phyloP scores from a whole-genome alignment of 2,329 filamentous ascomycete genomes.

The Phialemonium atrogriseum region DNA sequence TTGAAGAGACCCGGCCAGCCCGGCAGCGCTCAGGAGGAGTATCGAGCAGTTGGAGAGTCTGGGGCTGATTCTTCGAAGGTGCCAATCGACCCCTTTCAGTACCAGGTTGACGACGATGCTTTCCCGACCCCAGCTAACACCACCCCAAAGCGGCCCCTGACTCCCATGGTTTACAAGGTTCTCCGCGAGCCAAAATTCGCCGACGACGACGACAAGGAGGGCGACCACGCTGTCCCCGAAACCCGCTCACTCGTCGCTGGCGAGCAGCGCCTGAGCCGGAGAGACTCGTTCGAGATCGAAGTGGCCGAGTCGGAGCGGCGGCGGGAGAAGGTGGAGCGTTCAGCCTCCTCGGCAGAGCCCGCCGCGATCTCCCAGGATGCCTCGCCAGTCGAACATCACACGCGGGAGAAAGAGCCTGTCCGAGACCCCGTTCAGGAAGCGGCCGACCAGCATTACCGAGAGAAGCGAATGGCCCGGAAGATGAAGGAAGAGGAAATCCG shows the following conservation, averaged over 20 bases:
- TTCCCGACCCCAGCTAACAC: constrained; percentile 35
- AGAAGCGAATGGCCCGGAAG: constrained; percentile 43
- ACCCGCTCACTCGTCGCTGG: constrained; percentile 16
- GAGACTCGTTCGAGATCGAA: constrained; percentile 40
- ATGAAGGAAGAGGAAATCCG: constrained; percentile 45
- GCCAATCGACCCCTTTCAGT: constrained; percentile 50
- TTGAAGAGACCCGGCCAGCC: constrained; percentile 14
- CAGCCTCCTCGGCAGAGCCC: constrained; percentile 33
- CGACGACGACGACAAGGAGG: constrained; percentile 20
- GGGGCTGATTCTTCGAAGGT: constrained; percentile 16
- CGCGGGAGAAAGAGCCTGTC: constrained; percentile 11
- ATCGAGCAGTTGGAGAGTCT: constrained; percentile 18
- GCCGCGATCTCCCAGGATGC: constrained; percentile 38
- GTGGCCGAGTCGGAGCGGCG: constrained; percentile 35
- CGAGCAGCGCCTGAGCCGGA: constrained; percentile 35
- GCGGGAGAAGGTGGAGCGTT: constrained; percentile 36
- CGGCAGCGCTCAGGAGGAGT: constrained; percentile 14
- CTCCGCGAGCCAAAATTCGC: constrained; percentile 45
- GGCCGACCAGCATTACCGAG: constrained; percentile 50
- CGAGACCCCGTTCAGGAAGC: constrained; percentile 40
- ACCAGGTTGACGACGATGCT: constrained; percentile 44
- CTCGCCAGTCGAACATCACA: constrained; percentile 28
- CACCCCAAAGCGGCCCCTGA: constrained; percentile 33
- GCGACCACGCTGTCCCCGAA: too few relatives aligned
- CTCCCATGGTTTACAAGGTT: constrained; percentile 43